Percentiles rank a stretch among this genome's conserved stretches.
Evolutionary conservation across 1,284 basidiomycete genomes (phyloP).

Genomic region (Porogramme epimiltina): DNA sequence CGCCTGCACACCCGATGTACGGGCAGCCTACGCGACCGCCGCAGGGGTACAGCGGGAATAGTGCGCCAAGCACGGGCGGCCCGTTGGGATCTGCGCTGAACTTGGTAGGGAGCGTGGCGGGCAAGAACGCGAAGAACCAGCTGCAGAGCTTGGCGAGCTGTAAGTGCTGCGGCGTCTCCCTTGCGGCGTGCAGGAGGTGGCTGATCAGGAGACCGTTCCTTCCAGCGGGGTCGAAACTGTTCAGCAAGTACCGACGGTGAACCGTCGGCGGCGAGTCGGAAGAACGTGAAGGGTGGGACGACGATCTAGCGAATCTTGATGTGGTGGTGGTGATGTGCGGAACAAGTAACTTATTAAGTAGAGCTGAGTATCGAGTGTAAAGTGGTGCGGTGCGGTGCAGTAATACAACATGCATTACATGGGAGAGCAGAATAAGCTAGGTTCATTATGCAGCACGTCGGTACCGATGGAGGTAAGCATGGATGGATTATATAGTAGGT

Average conservation of each 20-base stretch:
- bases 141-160: conserved; percentile 27
- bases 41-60: conserved; percentile 8
- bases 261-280: no score
- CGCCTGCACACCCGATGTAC: conserved; percentile 4
- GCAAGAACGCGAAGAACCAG: conserved; percentile 19
- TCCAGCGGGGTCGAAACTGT: conserved; percentile 19
- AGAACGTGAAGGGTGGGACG: no score
- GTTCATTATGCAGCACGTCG: no score
- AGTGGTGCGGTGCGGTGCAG: no score
- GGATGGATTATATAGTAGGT: no score
- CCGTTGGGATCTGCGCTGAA: conserved; percentile 23
- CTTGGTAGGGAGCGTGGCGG: conserved; percentile 20
- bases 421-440: no score
- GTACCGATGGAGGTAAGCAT: no score
- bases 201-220: neutral
- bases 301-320: no score
- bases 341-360: no score
- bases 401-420: no score
- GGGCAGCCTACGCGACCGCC: conserved; percentile 7
- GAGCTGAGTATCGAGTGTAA: no score
- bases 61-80: conserved; percentile 7
- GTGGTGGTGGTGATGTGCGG: no score
- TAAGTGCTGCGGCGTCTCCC: conserved; percentile 10
- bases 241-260: conserved; percentile 21
- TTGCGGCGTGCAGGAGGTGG: neutral